Percentiles rank a stretch among this genome's conserved stretches.
Conservation (phyloP, 2,329 filamentous ascomycete species). For the Trichoderma sp. region DNA sequence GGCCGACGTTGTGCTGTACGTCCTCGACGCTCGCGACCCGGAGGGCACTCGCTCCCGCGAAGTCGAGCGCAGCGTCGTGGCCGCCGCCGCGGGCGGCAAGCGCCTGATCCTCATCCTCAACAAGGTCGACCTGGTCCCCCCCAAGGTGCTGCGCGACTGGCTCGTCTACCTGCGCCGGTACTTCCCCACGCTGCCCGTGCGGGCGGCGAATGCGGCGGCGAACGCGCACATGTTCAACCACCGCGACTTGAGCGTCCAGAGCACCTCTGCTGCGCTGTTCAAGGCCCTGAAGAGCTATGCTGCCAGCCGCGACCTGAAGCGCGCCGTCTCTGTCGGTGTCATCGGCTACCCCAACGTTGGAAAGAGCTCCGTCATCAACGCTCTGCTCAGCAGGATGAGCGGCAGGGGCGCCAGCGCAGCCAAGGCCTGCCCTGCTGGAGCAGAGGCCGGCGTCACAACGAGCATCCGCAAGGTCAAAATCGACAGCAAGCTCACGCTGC, state of each 20-base stretch:
- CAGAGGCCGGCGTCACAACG: conserved; percentile 90
- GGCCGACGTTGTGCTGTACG: conserved; percentile 89
- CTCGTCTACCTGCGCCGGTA: conserved; percentile 80
- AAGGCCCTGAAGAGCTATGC: conserved; percentile 88
- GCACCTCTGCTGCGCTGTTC: conserved; percentile 82
- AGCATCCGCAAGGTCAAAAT: conserved; percentile 88
- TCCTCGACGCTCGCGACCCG: conserved; percentile 88
- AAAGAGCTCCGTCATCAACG: conserved; percentile 96
- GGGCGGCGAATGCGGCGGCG: conserved; percentile 76
- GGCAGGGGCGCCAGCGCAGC: conserved; percentile 60
- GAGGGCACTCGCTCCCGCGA: conserved; percentile 88
- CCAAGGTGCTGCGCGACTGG: conserved; percentile 81
- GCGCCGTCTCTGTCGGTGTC: conserved; percentile 85
- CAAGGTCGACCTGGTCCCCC: conserved; percentile 91
- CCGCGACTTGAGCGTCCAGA: conserved; percentile 82
- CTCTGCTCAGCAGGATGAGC: conserved; percentile 75
- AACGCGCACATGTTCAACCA: conserved; percentile 93
- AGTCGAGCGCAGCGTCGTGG: conserved; percentile 88
- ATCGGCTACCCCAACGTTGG: conserved; percentile 96
- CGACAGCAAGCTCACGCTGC: conserved; percentile 88
- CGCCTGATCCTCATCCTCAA: conserved; percentile 88
- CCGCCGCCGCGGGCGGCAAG: conserved; percentile 80
- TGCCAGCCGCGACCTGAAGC: conserved; percentile 79
- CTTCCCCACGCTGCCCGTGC: conserved; percentile 88
- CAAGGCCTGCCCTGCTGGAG: conserved; percentile 78